Conservation (phyloP, 2,329 filamentous ascomycete species). For the Alternaria angustiovoidea region DNA sequence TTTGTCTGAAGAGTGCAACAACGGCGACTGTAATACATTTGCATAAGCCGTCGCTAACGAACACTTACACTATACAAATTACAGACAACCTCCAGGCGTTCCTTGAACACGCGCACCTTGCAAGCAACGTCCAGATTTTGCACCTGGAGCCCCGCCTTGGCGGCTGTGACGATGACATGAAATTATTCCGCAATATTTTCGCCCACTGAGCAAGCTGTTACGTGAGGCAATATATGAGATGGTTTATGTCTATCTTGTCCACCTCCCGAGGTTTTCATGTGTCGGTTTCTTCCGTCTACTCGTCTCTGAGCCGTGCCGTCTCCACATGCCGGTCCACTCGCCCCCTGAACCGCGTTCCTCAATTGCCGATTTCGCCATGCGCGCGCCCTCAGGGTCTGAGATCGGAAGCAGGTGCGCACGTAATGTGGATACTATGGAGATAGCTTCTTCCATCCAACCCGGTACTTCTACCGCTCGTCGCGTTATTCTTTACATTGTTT, state of each 20-base stretch:
- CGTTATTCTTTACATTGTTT: neutral
- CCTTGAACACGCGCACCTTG: neutral
- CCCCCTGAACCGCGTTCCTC: constrained; percentile 2
- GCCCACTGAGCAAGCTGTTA: neutral
- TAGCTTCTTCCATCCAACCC: neutral
- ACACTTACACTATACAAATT: neutral
- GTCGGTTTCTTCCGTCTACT: constrained; percentile 8
- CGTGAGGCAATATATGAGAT: neutral
- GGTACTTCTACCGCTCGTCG: neutral
- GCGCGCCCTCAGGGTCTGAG: neutral
- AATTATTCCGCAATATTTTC: constrained; percentile 2
- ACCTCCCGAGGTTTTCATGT: neutral
- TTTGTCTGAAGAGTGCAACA: neutral
- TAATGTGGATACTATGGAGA: neutral
- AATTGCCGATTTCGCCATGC: constrained; percentile 9
- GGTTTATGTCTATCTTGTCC: neutral
- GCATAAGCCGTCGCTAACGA: neutral
- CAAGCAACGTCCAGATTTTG: neutral
- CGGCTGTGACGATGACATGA: neutral
- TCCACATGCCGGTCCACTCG: constrained; percentile 7
- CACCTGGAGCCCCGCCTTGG: neutral
- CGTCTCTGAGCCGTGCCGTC: constrained; percentile 6
- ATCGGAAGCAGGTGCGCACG: neutral
- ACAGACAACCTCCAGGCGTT: neutral
- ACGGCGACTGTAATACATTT: neutral